Conservation (phyloP, 2,329 filamentous ascomycete genomes). For the Arachnomyces sp. region DNA sequence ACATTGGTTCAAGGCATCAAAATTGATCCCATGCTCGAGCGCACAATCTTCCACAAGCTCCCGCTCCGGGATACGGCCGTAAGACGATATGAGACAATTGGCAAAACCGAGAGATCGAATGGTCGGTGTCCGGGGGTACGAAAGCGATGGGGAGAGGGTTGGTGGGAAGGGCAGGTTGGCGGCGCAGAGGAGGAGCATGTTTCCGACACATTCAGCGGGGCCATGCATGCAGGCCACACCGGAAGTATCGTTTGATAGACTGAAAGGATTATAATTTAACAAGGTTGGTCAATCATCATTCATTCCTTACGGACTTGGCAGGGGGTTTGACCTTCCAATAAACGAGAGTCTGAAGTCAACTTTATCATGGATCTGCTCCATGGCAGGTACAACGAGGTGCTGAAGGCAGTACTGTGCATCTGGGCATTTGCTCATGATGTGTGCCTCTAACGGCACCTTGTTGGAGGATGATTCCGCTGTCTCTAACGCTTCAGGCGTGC, state of each 20-base stretch:
- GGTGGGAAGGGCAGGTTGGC: conserved; percentile 51
- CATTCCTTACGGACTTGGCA: conserved; percentile 5
- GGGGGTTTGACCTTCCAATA: conserved; percentile 61
- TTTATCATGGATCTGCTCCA: conserved; percentile 73
- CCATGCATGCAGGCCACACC: conserved; percentile 87
- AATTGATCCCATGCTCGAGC: conserved; percentile 81
- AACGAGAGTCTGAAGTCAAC: conserved; percentile 88
- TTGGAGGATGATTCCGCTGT: conserved; percentile 3
- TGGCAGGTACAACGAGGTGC: conserved; percentile 73
- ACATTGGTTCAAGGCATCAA: conserved; percentile 73
- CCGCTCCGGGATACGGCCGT: conserved; percentile 66
- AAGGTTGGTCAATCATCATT: conserved; percentile 3
- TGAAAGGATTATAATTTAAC: conserved; percentile 15
- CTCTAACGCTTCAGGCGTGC: conserved; percentile 5
- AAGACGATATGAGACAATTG: conserved; percentile 77
- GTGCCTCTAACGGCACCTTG: conserved; percentile 73
- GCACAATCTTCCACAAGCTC: conserved; percentile 80
- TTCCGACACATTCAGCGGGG: conserved; percentile 81
- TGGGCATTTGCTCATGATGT: conserved; percentile 96
- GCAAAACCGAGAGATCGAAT: conserved; percentile 88
- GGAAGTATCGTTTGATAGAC: conserved; percentile 63
- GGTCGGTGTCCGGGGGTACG: conserved; percentile 61
- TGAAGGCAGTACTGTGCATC: conserved; percentile 79
- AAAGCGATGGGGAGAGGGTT: conserved; percentile 10
- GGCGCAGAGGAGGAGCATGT: conserved; percentile 91